Percentiles rank a stretch among this genome's conserved stretches.
Conservation (phyloP, 2,329 filamentous ascomycete genomes). For the Aspergillus terreus region DNA sequence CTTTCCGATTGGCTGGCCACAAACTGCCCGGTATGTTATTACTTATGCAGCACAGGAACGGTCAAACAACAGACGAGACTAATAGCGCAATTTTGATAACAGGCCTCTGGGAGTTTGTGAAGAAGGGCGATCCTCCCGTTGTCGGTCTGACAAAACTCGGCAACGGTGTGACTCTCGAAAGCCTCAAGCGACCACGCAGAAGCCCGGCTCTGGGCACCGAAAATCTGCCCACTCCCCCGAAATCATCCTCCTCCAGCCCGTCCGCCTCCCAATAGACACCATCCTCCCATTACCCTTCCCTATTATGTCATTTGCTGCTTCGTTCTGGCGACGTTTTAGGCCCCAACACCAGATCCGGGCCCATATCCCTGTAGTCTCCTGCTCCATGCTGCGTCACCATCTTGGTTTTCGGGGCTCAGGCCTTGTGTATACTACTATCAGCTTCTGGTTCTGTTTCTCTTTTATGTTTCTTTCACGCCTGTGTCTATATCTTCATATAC, state of each 20-base stretch:
- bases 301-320: constrained; percentile 9
- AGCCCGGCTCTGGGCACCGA: constrained; percentile 49
- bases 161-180: constrained; percentile 75
- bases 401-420: constrained; percentile 32
- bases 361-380: constrained; percentile 54
- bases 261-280: constrained; percentile 32
- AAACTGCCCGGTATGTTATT: constrained; percentile 77
- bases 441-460: constrained; percentile 23
- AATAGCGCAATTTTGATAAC: constrained; percentile 12
- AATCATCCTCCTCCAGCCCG: constrained; percentile 33
- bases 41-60: constrained; percentile 4
- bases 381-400: constrained; percentile 37
- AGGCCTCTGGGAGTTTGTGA: constrained; percentile 80
- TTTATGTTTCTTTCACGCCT: constrained; percentile 13
- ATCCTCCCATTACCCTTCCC: constrained; percentile 1
- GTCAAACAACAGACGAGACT: constrained; percentile 11
- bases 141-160: constrained; percentile 89
- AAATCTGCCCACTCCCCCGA: constrained; percentile 26
- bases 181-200: constrained; percentile 75
- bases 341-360: constrained; percentile 53
- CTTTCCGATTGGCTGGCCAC: constrained; percentile 87
- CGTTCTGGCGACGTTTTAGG: constrained; percentile 27
- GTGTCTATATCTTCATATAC: constrained; percentile 19
- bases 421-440: constrained; percentile 43
- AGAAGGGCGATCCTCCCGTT: constrained; percentile 82